Percentiles rank a stretch among this genome's conserved stretches.
These are phyloP conservation scores for Pigoraptor vietnamica DNA, from an alignment of 78 protist species.

Conservation along the genomic window DNA sequence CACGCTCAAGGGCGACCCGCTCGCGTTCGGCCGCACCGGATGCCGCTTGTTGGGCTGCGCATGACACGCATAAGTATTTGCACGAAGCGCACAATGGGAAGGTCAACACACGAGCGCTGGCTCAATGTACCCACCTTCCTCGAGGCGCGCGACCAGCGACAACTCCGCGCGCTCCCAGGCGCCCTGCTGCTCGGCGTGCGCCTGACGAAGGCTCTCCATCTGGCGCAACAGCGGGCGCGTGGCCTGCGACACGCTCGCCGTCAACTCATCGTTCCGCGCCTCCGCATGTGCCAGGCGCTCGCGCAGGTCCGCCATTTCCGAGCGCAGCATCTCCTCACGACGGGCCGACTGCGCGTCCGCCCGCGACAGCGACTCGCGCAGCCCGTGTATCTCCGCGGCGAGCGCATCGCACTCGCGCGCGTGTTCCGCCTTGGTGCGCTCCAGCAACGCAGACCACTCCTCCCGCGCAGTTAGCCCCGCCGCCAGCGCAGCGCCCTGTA, in stretches of 20 bases:
- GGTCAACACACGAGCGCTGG: no score
- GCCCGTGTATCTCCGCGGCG: background rate
- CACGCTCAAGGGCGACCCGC: background rate
- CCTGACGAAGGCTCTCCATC: background rate
- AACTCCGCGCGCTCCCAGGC: background rate
- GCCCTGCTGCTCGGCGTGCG: background rate
- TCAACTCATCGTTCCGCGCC: background rate
- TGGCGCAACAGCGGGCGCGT: conserved; percentile 8
- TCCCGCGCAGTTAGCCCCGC: background rate
- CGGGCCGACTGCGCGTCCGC: background rate
- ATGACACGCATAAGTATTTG: background rate
- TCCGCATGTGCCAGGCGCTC: background rate
- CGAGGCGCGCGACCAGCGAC: background rate
- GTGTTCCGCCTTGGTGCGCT: background rate
- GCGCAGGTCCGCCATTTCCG: background rate
- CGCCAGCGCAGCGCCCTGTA: background rate
- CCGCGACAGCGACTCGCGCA: background rate
- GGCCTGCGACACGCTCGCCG: background rate
- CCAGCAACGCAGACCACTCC: background rate
- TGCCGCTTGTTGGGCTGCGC: background rate
- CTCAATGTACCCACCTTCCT: background rate
- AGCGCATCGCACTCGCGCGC: background rate
- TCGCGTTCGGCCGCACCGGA: background rate
- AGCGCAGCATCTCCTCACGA: background rate
- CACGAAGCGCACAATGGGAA: background rate